These are phyloP conservation scores for Dipodascus albidus DNA, from an alignment of 805 yeast genomes.

Conservation along the genomic window DNA sequence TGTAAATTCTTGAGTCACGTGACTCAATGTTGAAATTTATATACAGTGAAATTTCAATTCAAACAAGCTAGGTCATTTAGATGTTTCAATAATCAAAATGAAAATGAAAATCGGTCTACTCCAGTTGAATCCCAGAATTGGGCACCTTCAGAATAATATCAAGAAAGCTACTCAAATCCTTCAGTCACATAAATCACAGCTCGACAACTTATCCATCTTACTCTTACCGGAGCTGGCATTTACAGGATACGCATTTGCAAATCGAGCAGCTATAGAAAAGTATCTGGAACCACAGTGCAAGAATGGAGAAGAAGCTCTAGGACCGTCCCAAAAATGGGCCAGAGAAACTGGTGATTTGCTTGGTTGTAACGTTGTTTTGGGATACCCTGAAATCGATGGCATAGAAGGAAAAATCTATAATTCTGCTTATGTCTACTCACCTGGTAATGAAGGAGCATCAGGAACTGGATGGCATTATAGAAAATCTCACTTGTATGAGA, in stretches of 20 bases:
- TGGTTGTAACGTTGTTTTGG: constrained; percentile 60
- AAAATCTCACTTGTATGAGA: constrained; percentile 63
- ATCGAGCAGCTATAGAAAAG: constrained; percentile 39
- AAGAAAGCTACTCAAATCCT: constrained; percentile 27
- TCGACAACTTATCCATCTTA: constrained; percentile 27
- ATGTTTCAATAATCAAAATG: background rate
- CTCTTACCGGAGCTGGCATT: constrained; percentile 77
- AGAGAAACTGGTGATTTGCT: constrained; percentile 35
- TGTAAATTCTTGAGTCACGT: too few species aligned
- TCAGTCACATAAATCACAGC: constrained; percentile 27
- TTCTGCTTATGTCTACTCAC: constrained; percentile 51
- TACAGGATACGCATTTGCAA: constrained; percentile 67
- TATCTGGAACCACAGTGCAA: constrained; percentile 34
- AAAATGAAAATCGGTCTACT: constrained; percentile 39
- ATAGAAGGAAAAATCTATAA: constrained; percentile 38
- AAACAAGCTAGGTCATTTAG: too few species aligned
- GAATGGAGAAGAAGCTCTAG: constrained; percentile 23
- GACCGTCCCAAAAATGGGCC: constrained; percentile 49
- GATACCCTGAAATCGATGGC: constrained; percentile 57
- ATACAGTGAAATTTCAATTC: too few species aligned
- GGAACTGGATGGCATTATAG: constrained; percentile 52
- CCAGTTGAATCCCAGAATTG: constrained; percentile 57
- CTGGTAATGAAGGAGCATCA: constrained; percentile 35
- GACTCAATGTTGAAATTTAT: too few species aligned
- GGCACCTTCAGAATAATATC: constrained; percentile 44